Base-by-base conservation (phyloP, 352 stramenopile genomes). In the Globisporangium ultimum region DNA sequence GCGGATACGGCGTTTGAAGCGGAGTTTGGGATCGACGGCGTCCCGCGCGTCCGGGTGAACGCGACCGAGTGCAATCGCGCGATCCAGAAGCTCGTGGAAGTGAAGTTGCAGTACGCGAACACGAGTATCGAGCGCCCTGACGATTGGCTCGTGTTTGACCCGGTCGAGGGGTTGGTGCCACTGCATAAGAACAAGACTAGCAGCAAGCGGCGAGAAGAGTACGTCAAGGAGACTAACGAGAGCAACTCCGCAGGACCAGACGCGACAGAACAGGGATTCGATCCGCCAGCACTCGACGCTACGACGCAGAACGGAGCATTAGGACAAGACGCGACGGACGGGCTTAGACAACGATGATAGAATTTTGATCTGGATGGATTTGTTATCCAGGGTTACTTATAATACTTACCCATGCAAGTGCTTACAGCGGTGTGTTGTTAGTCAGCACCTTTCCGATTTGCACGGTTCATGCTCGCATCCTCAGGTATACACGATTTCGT, bases 131-230 rank as follows among this genome's bases (percentile, higher is more conserved):
- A 67, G 18, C 78, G 80, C 15, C 78, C 79, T 5, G 82, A 89
- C 48, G 70, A 84, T 42, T 91, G 82, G 82, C 72, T 91, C 36
- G 82, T 91, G 63, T 91, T 88, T 18, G 82, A 91, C 32, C 82
- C 82, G 2, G 61, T 84, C 32, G 63, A 78, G 36, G 71, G 80
- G n/a, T 63, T 75, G 20, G 67, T 91, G 28, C 78, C 89, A 46
- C 61, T 80, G 36, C 77, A 87, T 41, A 89, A 89, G 57, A 58
- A 72, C 32, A 48, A 48, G 36, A 53, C 36, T 22, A 66, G 49
- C 43, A 60, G 48, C 42, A 46, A 21, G 22, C 67, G 63, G 24
- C 55, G 38, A 36, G 28, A 36, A 36, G 28, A 36, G 28, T 5
- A 36, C 8, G 28, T 36, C 8, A 6, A 36, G 28, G 28, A 36